Evolutionary conservation across 2,329 filamentous ascomycete genomes (phyloP), one percentile per base, ranked within the genome.

Genomic region (Penicillium aurantiogriseum): DNA sequence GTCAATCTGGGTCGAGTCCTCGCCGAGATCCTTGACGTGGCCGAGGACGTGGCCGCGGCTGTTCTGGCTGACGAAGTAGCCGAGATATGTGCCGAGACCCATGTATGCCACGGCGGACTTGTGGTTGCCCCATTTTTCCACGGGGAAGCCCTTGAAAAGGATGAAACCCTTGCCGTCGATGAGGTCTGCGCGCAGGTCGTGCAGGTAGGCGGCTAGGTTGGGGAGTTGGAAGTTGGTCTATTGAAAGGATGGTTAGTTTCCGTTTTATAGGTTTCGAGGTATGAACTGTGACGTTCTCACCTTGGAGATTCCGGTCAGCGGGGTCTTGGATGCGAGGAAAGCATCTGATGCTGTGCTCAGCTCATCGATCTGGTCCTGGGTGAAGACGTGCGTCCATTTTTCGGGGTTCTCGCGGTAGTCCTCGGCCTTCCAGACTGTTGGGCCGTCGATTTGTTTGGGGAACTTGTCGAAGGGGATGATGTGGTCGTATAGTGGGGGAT

Each of bases 81-180:
- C 91, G 10, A 96, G 82, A 73, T 96, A 88, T 5, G 89, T 90
- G 40, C 90, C 88, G 2, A 96, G 81, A 4, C 92, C 92, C 88
- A 96, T 92, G 77, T 95, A 96, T n/a, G 88, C 91, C 11, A 91
- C 86, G 8, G 91, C 91, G 11, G 86, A 90, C 77, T 96, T 96
- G 71, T 86, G 83, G 51, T 85, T 84, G 0, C 88, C 86, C 92
- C 92, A 96, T 75, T 83, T 72, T 43, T 83, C 69, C 1, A 92
- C 89, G 1, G 91, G 91, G 72, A 96, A 88, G 51, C 88, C 86
- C 73, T 94, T 95, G 80, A 95, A 94, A 15, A 96, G 83, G 62
- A 94, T 89, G 77, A 96, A 96, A 17, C 92, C 92, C 69, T 94
- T 94, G 63, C 90, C 91, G 70, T 95, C 85, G 55, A 95, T 75